Percentiles rank a stretch among this genome's conserved stretches.
These are phyloP conservation scores for Mytilinidion resinicola DNA, from an alignment of 495 filamentous ascomycete species.

Conservation along the genomic window DNA sequence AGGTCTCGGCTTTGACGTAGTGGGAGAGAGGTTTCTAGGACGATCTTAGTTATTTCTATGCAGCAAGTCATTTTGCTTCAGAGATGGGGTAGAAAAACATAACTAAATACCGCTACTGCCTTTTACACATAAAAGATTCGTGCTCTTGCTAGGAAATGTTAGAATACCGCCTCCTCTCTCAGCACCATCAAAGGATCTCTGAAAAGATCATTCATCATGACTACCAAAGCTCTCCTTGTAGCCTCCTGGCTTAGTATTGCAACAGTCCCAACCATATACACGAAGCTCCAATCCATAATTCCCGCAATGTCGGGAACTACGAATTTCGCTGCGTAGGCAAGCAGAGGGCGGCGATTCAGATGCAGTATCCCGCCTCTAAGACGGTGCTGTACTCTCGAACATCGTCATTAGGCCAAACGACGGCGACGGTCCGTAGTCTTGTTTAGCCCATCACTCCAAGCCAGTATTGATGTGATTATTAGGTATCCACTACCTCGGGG, in stretches of 20 bases:
- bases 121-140: too few species aligned
- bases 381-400: conserved; percentile 41
- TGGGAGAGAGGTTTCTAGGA: too few species aligned
- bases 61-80: too few species aligned
- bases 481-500: conserved; percentile 39
- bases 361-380: conserved; percentile 39
- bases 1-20: too few species aligned
- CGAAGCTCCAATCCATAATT: conserved; percentile 20
- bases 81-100: too few species aligned
- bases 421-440: conserved; percentile 34
- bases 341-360: conserved; percentile 35
- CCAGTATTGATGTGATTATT: background rate
- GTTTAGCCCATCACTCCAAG: too few species aligned
- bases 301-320: conserved; percentile 13
- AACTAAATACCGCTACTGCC: too few species aligned
- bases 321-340: conserved; percentile 27
- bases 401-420: conserved; percentile 43
- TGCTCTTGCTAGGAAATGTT: too few species aligned
- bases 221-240: conserved; percentile 7
- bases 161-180: too few species aligned
- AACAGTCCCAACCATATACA: conserved; percentile 11
- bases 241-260: conserved; percentile 7
- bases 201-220: background rate
- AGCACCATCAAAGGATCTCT: too few species aligned
- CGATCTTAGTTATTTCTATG: too few species aligned